Conservation (phyloP, 2,329 filamentous ascomycete species). For the Phialophora chinensis region DNA sequence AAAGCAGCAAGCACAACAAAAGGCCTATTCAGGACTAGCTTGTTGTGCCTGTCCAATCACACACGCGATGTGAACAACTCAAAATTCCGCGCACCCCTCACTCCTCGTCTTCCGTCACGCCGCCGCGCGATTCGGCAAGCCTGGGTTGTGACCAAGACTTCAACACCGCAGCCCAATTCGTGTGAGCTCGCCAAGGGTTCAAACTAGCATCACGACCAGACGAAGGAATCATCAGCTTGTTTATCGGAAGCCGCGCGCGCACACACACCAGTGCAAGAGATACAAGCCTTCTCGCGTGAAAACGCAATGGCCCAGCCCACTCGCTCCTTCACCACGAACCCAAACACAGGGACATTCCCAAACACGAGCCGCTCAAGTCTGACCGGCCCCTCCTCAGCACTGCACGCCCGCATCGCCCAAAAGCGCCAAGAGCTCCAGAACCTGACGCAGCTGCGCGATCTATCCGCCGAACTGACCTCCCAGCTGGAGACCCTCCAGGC, state of each 20-base stretch:
- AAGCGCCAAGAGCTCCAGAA: slow-evolving; percentile 69
- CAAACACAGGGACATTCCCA: slow-evolving; percentile 41
- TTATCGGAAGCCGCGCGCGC: not conserved
- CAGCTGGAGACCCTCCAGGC: slow-evolving; percentile 68
- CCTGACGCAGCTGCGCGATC: slow-evolving; percentile 65
- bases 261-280: not conserved
- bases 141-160: not conserved
- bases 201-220: not conserved
- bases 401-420: slow-evolving; percentile 66
- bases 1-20: slow-evolving; percentile 17
- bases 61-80: not conserved
- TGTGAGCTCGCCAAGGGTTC: too few relatives aligned
- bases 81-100: slow-evolving; percentile 4
- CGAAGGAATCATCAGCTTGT: not conserved
- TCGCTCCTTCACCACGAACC: slow-evolving; percentile 5
- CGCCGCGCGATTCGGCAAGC: not conserved
- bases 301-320: not conserved
- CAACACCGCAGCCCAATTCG: too few relatives aligned
- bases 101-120: not conserved
- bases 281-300: not conserved
- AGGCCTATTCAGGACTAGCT: slow-evolving; percentile 10
- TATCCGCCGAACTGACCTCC: slow-evolving; percentile 65
- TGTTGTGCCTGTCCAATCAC: not conserved
- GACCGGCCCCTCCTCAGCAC: slow-evolving; percentile 52
- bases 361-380: slow-evolving; percentile 34